Conservation (phyloP, 768 basidiomycete species). For the Lactarius vividus region DNA sequence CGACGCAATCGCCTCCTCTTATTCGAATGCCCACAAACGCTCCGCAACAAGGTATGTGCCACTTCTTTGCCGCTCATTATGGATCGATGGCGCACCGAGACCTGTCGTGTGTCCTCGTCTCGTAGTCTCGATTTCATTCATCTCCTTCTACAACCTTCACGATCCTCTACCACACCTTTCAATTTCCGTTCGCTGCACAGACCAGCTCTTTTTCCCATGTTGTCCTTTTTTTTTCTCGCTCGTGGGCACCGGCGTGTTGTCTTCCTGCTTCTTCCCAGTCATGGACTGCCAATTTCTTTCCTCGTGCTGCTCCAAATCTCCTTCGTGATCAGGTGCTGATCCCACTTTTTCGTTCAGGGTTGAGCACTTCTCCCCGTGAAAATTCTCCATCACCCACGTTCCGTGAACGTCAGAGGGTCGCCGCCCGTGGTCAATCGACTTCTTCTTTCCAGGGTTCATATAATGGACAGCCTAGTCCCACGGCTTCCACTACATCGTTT, state of each 20-base stretch:
- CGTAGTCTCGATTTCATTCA: not conserved
- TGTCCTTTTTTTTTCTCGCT: not conserved
- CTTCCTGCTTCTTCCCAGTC: not conserved
- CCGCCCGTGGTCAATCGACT: constrained; percentile 23
- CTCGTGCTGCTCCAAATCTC: not conserved
- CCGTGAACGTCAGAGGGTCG: constrained; percentile 25
- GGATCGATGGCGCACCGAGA: constrained; percentile 16
- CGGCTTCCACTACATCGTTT: constrained; percentile 26
- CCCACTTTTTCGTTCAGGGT: constrained; percentile 13
- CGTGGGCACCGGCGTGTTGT: not conserved
- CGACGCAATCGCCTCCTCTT: constrained; percentile 29
- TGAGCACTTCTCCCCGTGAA: constrained; percentile 27
- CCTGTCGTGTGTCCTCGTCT: not conserved
- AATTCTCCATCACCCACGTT: constrained; percentile 26
- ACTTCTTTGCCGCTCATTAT: not conserved
- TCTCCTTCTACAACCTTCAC: not conserved
- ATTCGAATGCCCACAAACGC: constrained; percentile 20
- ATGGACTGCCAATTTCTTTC: not conserved
- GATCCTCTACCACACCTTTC: not conserved
- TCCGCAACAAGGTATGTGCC: constrained; percentile 23
- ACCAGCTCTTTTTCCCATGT: not conserved
- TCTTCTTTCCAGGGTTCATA: constrained; percentile 23
- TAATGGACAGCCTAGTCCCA: constrained; percentile 26
- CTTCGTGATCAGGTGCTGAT: constrained; percentile 6
- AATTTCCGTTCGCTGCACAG: not conserved